Evolutionary conservation across 345 rosid genomes (phyloP).

Genomic region (Leavenworthia alabamica): DNA sequence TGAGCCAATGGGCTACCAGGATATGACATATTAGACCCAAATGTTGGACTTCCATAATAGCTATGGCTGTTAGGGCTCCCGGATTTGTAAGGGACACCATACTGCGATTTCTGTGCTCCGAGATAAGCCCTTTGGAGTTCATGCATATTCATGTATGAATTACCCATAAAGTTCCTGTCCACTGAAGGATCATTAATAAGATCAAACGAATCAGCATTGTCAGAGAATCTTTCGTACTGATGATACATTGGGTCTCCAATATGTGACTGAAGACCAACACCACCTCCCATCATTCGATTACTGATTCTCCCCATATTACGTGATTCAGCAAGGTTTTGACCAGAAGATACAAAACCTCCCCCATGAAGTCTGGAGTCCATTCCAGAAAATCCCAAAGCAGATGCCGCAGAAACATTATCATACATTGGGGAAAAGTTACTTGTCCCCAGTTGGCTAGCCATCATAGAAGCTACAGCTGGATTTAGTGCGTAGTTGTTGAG

Average conservation of each 20-base stretch:
- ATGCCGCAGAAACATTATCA: constrained; percentile 65
- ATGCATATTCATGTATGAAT: constrained; percentile 38
- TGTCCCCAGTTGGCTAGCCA: constrained; percentile 58
- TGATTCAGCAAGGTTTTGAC: constrained; percentile 43
- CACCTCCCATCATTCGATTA: constrained; percentile 42
- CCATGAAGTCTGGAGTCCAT: constrained; percentile 61
- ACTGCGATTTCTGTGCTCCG: constrained; percentile 62
- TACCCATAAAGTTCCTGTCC: constrained; percentile 39
- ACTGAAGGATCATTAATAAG: constrained; percentile 44
- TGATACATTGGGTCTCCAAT: constrained; percentile 58
- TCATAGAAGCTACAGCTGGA: constrained; percentile 53
- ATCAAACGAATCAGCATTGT: constrained; percentile 43
- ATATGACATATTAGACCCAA: constrained; percentile 53
- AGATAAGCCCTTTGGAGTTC: constrained; percentile 64
- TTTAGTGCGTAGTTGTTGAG: constrained; percentile 45
- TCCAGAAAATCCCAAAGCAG: constrained; percentile 52
- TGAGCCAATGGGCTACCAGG: constrained; percentile 60
- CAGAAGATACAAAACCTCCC: constrained; percentile 50
- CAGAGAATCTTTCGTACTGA: constrained; percentile 51
- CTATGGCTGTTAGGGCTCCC: constrained; percentile 51
- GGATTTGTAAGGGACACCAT: constrained; percentile 48
- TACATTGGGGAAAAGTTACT: constrained; percentile 54
- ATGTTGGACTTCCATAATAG: constrained; percentile 51
- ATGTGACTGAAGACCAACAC: constrained; percentile 45
- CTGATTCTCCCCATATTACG: constrained; percentile 40